These are phyloP conservation scores for Datura wrightii DNA, from an alignment of 257 asterid species.

Conservation along the genomic window DNA sequence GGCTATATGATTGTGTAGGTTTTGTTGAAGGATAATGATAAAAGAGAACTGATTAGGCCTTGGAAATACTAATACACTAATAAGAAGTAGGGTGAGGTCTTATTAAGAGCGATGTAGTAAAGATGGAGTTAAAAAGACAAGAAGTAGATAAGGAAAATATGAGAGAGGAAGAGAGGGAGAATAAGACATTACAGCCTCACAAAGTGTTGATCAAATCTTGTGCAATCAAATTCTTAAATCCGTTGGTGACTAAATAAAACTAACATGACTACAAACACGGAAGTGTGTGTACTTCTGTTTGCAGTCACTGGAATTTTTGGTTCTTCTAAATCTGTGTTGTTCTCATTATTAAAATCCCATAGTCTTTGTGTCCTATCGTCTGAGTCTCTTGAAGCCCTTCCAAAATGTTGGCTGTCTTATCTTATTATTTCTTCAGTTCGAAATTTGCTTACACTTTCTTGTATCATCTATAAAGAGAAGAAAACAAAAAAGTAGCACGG, in stretches of 20 bases:
- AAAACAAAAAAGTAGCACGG: background rate
- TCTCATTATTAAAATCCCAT: background rate
- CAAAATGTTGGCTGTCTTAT: background rate
- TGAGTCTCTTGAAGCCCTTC: background rate
- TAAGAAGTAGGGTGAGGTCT: background rate
- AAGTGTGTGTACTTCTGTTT: background rate
- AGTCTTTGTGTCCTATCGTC: background rate
- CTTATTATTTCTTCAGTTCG: background rate
- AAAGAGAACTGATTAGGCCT: background rate
- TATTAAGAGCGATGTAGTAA: background rate
- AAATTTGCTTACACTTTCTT: background rate
- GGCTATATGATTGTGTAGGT: background rate
- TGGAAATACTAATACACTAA: background rate
- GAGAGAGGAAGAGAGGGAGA: background rate
- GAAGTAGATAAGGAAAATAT: background rate
- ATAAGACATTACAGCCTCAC: background rate
- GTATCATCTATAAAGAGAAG: background rate
- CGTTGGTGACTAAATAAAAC: background rate
- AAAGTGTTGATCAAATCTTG: background rate
- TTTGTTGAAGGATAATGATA: background rate
- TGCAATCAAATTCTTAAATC: constrained; percentile 5
- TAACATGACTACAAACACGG: background rate
- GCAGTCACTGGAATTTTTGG: constrained; percentile 5
- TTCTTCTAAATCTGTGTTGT: background rate
- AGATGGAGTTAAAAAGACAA: background rate